Evolutionary conservation across 1,139 yeast genomes (phyloP).

Genomic region (Arxiozyma heterogenica): DNA sequence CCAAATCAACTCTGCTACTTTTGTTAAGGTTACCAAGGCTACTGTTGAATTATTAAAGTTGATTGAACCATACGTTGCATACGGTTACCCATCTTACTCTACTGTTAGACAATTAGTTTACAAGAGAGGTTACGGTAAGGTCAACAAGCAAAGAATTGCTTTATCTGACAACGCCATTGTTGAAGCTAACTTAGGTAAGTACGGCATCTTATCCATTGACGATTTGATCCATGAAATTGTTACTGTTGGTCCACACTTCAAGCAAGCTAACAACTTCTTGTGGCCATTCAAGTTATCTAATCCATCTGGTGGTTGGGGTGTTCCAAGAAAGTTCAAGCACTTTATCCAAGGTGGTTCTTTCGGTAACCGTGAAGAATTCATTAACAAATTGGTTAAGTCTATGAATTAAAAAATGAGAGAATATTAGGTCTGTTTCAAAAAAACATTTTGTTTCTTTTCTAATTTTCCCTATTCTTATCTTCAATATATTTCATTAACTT

Average conservation of each 20-base stretch:
- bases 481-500: not conserved
- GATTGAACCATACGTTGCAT: conserved; percentile 98
- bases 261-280: conserved; percentile 99
- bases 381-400: conserved; percentile 95
- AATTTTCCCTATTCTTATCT: not conserved
- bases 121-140: conserved; percentile 99
- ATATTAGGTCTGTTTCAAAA: not conserved
- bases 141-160: conserved; percentile 97
- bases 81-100: conserved; percentile 97
- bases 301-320: conserved; percentile 99
- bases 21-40: conserved; percentile 97
- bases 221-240: conserved; percentile 98
- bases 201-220: conserved; percentile 93
- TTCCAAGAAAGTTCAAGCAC: conserved; percentile 98
- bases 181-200: conserved; percentile 90
- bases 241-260: conserved; percentile 99
- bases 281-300: conserved; percentile 99
- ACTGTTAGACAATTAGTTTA: conserved; percentile 93
- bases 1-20: conserved; percentile 98
- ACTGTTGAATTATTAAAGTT: conserved; percentile 92
- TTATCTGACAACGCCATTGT: conserved; percentile 89
- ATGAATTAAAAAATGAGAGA: conserved; percentile 61
- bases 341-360: conserved; percentile 99
- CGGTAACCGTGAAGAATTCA: conserved; percentile 99
- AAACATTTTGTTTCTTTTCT: not conserved